Evolutionary conservation across 2,329 filamentous ascomycete species (phyloP).

Genomic region (Aspergillus fumigatus): DNA sequence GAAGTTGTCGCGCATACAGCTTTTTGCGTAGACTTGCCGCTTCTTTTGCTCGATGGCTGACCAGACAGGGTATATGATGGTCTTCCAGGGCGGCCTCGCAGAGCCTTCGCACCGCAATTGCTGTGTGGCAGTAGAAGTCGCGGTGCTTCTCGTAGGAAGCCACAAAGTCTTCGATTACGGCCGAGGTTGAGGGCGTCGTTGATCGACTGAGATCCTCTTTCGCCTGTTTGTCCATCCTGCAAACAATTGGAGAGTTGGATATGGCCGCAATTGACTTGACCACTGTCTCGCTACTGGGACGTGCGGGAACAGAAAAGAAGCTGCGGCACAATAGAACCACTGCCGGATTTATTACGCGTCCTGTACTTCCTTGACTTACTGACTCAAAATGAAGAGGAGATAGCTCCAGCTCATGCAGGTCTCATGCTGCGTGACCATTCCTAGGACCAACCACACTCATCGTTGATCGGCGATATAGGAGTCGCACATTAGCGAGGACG

Average conservation of each 20-base stretch:
- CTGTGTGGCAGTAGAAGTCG: not conserved
- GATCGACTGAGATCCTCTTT: not conserved
- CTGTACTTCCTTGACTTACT: not conserved
- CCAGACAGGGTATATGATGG: not conserved
- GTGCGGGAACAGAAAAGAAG: not conserved
- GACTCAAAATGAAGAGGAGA: too few relatives aligned
- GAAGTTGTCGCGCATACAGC: not conserved
- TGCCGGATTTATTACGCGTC: not conserved
- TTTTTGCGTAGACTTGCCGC: not conserved
- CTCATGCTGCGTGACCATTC: not conserved
- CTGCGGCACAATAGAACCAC: not conserved
- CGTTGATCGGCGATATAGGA: not conserved
- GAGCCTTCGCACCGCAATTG: not conserved
- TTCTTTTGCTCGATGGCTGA: slow-evolving; percentile 5
- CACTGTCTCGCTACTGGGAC: not conserved
- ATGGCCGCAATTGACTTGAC: not conserved
- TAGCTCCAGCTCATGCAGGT: not conserved
- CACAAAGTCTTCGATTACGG: not conserved
- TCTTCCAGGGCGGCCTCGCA: not conserved
- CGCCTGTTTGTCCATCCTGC: not conserved
- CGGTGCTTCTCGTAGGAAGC: not conserved
- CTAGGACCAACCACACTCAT: not conserved
- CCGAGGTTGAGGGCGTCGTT: not conserved
- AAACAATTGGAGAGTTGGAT: not conserved
- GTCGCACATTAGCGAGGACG: not conserved